Conservation (phyloP, 352 stramenopile genomes). For the Plasmopara halstedii region DNA sequence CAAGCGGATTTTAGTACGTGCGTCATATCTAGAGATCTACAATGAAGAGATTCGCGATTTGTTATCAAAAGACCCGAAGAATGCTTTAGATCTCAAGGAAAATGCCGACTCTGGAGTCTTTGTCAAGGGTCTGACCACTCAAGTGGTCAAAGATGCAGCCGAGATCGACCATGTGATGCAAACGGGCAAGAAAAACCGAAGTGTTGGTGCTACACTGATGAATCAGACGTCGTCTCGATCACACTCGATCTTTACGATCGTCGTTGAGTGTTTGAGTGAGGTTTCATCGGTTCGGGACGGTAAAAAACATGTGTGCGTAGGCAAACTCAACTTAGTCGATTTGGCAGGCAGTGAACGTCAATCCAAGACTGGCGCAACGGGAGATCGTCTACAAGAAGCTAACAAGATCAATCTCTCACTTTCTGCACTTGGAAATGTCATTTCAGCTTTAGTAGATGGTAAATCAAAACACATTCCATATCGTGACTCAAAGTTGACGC, state of each 20-base stretch:
- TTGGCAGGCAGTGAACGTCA: slow-evolving; percentile 66
- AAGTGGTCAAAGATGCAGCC: slow-evolving; percentile 84
- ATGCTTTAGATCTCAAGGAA: slow-evolving; percentile 87
- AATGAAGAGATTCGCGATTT: slow-evolving; percentile 97
- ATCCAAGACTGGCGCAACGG: slow-evolving; percentile 65
- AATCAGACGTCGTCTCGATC: slow-evolving; percentile 96
- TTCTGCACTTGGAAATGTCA: slow-evolving; percentile 79
- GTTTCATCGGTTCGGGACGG: slow-evolving; percentile 42
- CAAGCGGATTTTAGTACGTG: slow-evolving; percentile 94
- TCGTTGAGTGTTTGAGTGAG: slow-evolving; percentile 88
- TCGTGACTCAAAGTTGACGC: slow-evolving; percentile 96
- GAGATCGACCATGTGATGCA: slow-evolving; percentile 91
- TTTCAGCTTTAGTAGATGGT: slow-evolving; percentile 78
- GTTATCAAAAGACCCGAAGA: slow-evolving; percentile 75
- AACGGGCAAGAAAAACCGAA: slow-evolving; percentile 92
- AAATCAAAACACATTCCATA: slow-evolving; percentile 82
- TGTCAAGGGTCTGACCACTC: slow-evolving; percentile 80
- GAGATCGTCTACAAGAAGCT: slow-evolving; percentile 63
- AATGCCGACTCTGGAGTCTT: slow-evolving; percentile 88
- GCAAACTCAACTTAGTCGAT: slow-evolving; percentile 94
- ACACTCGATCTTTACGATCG: slow-evolving; percentile 97
- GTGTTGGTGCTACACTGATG: slow-evolving; percentile 94
- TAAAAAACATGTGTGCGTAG: slow-evolving; percentile 91
- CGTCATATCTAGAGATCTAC: slow-evolving; percentile 97
- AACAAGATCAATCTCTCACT: slow-evolving; percentile 82